phyloP scores from a whole-genome alignment of 2,329 filamentous ascomycete genomes.

The Ophiostoma sp. region DNA sequence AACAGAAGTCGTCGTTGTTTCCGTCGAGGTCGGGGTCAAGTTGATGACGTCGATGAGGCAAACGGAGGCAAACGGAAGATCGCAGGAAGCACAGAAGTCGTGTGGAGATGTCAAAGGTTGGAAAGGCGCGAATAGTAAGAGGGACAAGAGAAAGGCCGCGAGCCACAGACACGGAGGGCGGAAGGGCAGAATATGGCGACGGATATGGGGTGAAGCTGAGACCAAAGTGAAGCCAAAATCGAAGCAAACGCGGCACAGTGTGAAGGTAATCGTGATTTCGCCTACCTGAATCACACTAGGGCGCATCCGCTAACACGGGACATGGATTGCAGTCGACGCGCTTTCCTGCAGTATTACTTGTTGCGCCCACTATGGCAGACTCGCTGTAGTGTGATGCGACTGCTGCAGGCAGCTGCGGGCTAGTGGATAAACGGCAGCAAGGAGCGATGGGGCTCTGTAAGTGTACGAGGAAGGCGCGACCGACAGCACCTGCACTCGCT shows the following conservation, averaged over 20 bases:
- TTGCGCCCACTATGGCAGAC: conserved; percentile 11
- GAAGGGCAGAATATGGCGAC: neutral
- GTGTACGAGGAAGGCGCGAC: neutral
- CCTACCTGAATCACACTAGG: neutral
- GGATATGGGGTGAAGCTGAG: neutral
- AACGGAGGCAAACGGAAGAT: neutral
- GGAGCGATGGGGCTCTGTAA: neutral
- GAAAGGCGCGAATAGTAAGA: neutral
- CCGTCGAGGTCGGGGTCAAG: neutral
- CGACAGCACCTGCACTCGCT: neutral
- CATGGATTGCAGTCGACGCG: neutral
- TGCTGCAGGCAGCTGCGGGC: neutral
- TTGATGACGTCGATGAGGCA: conserved; percentile 11
- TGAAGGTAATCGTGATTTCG: neutral
- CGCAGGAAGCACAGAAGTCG: neutral
- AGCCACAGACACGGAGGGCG: neutral
- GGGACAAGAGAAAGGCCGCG: neutral
- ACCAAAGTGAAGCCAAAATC: neutral
- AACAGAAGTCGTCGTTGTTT: neutral
- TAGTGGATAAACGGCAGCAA: neutral
- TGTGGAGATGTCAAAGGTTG: neutral
- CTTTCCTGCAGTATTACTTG: neutral
- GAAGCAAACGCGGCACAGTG: neutral
- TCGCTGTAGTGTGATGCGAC: conserved; percentile 12
- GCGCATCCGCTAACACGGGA: conserved; percentile 7